phyloP scores from a whole-genome alignment of 2,329 filamentous ascomycete genomes.

The Colletotrichum plurivorum region DNA sequence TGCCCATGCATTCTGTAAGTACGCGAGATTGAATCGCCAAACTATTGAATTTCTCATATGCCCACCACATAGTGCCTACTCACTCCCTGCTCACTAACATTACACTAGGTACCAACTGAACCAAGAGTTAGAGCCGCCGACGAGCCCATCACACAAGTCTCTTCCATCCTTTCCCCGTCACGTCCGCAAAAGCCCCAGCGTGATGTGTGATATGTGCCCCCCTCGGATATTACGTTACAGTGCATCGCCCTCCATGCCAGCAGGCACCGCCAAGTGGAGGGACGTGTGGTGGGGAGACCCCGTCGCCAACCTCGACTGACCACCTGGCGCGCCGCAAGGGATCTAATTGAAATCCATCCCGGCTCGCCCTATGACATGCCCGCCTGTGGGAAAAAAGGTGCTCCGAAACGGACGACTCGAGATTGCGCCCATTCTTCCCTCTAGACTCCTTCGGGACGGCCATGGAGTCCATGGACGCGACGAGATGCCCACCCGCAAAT shows the following conservation, averaged over 20 bases:
- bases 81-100: background rate
- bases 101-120: too few relatives aligned
- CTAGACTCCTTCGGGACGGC: conserved; percentile 22
- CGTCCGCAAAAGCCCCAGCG: conserved; percentile 6
- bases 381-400: background rate
- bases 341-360: conserved; percentile 17
- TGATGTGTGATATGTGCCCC: conserved; percentile 1
- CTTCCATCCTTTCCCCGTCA: background rate
- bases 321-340: conserved; percentile 17
- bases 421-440: conserved; percentile 14
- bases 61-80: background rate
- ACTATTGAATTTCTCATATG: background rate
- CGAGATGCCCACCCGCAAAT: conserved; percentile 21
- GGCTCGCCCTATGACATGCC: conserved; percentile 1
- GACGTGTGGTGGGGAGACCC: conserved; percentile 19
- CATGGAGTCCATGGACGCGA: conserved; percentile 1
- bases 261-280: conserved; percentile 26
- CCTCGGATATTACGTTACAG: conserved; percentile 41
- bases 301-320: conserved; percentile 10
- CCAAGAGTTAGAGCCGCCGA: too few relatives aligned
- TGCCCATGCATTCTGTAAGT: background rate
- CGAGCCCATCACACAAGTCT: too few relatives aligned
- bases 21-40: conserved; percentile 7
- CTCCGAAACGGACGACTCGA: conserved; percentile 17
- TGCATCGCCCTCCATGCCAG: conserved; percentile 22